phyloP scores from a whole-genome alignment of 1,139 yeast genomes.

The Yamadazyma jaroonii region DNA sequence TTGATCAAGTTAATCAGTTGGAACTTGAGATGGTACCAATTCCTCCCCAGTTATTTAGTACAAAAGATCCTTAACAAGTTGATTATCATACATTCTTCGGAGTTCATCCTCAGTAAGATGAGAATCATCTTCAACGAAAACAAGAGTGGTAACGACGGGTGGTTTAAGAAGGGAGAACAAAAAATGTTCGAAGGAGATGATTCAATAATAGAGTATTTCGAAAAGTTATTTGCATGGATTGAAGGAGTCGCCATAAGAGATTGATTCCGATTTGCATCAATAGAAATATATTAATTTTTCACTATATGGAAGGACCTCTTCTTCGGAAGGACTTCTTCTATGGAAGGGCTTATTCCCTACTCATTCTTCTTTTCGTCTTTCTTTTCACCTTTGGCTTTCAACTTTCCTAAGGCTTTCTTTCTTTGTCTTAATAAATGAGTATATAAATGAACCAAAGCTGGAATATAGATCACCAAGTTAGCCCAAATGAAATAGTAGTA shows the following conservation, averaged over 20 bases:
- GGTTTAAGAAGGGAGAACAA: slow-evolving; percentile 16
- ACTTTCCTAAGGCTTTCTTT: slow-evolving; percentile 55
- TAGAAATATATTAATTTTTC: too few species aligned
- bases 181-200: slow-evolving; percentile 28
- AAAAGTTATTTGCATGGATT: slow-evolving; percentile 30
- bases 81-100: slow-evolving; percentile 29
- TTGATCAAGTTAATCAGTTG: slow-evolving; percentile 37
- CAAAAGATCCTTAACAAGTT: slow-evolving; percentile 28
- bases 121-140: slow-evolving; percentile 36
- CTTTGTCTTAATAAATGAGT: slow-evolving; percentile 90
- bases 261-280: too few species aligned
- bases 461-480: slow-evolving; percentile 66
- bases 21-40: slow-evolving; percentile 44
- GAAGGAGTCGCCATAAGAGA: neutral
- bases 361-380: slow-evolving; percentile 11
- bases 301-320: too few species aligned
- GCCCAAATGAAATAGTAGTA: slow-evolving; percentile 55
- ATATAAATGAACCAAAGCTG: slow-evolving; percentile 83
- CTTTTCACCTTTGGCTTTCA: slow-evolving; percentile 10
- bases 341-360: neutral
- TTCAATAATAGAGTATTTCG: slow-evolving; percentile 35
- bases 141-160: slow-evolving; percentile 14
- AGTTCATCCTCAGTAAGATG: slow-evolving; percentile 29
- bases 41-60: slow-evolving; percentile 31
- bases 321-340: too few species aligned